Base-by-base conservation (phyloP, 139 green algal genomes). In the Ettlia oleoabundans region DNA sequence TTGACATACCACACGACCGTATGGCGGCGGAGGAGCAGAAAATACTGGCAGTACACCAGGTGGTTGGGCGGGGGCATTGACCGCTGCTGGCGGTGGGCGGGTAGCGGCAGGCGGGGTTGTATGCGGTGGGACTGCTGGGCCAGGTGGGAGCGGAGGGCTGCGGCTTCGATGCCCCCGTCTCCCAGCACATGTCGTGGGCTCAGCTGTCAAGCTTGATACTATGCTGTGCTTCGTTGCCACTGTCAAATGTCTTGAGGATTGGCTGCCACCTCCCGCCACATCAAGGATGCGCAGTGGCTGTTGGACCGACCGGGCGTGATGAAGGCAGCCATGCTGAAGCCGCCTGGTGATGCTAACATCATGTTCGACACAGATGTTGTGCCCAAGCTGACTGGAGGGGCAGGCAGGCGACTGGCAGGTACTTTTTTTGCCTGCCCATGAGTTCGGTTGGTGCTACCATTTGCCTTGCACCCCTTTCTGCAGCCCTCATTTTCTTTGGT, bases 301-400 rank as follows among this genome's bases (percentile, higher is more conserved):
- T 38, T 72, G 58, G 58, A 71, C 28, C 75, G 58, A 22, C 75
- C 58, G 2, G 9, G 30, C 38, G 30, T n/a, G 15, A 81, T 81
- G 75, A 81, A 62, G 58, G 58, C 28, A 28, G 78, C 35, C 43
- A 83, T 83, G 78, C 78, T 83, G 19, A 83, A 83, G 78, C 42
- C 66, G 2, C 24, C 78, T 1, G 47, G 51, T 22, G 52, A 30
- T 26, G 35, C 26, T 26, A 83, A 83, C 51, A 42, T n/a, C 1
- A 61, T 83, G 10, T 40, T 83, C 21, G 78, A 83, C 78, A 63
- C 63, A 21, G 43, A 9, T 7, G 65, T 83, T 35, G 18, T 70
- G 51, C 42, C 43, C 32, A 83, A 83, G 78, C 47, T 83, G 13
- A 51, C 40, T 33, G 66, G 47, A 19, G 47, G 2, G 33, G 51